Evolutionary conservation across 139 green algal genomes (phyloP).

Genomic region (Trebouxia sp.): DNA sequence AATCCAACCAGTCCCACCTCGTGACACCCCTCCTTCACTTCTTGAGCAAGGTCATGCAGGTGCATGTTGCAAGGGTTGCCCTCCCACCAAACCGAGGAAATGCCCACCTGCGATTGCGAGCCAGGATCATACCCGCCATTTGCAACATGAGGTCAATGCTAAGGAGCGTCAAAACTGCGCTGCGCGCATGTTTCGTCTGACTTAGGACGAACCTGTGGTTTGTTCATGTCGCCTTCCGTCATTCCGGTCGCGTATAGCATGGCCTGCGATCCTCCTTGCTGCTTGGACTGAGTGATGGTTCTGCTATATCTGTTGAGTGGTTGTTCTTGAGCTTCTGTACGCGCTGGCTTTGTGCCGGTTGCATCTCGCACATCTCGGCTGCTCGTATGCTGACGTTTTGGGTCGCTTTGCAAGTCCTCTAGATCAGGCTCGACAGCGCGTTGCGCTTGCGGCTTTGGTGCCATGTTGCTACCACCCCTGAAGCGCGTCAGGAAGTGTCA

Average conservation of each 20-base stretch:
- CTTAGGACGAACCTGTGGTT: constrained; percentile 76
- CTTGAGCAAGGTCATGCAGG: constrained; percentile 87
- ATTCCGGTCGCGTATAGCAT: constrained; percentile 99
- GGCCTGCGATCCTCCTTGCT: constrained; percentile 96
- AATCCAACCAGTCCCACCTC: constrained; percentile 88
- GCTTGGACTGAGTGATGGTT: constrained; percentile 95
- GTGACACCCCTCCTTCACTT: constrained; percentile 90
- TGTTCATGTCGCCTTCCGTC: constrained; percentile 92
- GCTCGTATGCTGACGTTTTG: constrained; percentile 13
- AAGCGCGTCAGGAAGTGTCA: no score
- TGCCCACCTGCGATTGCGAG: constrained; percentile 86
- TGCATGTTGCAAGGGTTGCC: constrained; percentile 99
- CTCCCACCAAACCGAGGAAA: constrained; percentile 97
- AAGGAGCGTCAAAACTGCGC: no score
- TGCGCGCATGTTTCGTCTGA: no score
- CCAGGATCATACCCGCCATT: no score
- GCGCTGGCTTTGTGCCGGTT: background rate
- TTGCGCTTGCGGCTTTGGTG: background rate
- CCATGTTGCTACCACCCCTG: background rate
- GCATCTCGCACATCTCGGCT: background rate
- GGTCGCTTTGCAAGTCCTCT: constrained; percentile 10
- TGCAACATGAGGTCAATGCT: no score
- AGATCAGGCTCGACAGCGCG: background rate
- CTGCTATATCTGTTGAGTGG: constrained; percentile 95
- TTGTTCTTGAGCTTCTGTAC: background rate